Evolutionary conservation across 1,284 basidiomycete genomes (phyloP).

Genomic region (Phlebopus sp.): DNA sequence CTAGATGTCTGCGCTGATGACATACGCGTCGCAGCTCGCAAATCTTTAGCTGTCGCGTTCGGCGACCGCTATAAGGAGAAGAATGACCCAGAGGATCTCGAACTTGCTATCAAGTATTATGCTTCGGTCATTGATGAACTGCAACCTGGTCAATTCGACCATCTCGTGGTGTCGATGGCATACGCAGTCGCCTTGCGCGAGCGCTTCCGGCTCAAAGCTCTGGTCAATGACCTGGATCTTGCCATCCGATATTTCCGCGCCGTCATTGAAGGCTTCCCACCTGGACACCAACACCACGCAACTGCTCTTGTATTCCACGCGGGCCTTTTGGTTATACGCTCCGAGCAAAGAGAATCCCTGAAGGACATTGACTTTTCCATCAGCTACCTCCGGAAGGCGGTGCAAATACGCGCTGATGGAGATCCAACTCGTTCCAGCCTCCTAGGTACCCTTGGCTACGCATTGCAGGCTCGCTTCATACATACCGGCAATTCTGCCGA

Average conservation of each 20-base stretch:
- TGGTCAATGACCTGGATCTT: constrained; percentile 12
- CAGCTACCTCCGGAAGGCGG: constrained; percentile 7
- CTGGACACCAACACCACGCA: constrained; percentile 7
- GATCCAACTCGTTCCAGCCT: constrained; percentile 1
- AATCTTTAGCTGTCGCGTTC: constrained; percentile 9
- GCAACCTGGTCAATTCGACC: constrained; percentile 4
- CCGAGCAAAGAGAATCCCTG: constrained; percentile 9
- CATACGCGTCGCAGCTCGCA: constrained; percentile 6
- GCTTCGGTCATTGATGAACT: constrained; percentile 10
- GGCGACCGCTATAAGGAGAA: constrained; percentile 8
- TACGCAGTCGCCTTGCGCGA: constrained; percentile 9
- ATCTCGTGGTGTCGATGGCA: constrained; percentile 8
- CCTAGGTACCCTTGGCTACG: constrained; percentile 13
- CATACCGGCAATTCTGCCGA: constrained; percentile 9
- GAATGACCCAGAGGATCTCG: constrained; percentile 14
- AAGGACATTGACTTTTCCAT: constrained; percentile 17
- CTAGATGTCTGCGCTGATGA: constrained; percentile 12
- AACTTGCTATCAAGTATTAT: constrained; percentile 11
- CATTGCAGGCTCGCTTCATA: constrained; percentile 13
- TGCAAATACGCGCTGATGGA: constrained; percentile 6
- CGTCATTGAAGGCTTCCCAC: constrained; percentile 8
- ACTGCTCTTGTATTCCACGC: constrained; percentile 10
- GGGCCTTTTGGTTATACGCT: constrained; percentile 12
- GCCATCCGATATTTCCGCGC: constrained; percentile 13
- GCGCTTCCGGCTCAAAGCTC: constrained; percentile 13